Base-by-base conservation (phyloP, 768 basidiomycete genomes). In the Lactifluus rugatus region DNA sequence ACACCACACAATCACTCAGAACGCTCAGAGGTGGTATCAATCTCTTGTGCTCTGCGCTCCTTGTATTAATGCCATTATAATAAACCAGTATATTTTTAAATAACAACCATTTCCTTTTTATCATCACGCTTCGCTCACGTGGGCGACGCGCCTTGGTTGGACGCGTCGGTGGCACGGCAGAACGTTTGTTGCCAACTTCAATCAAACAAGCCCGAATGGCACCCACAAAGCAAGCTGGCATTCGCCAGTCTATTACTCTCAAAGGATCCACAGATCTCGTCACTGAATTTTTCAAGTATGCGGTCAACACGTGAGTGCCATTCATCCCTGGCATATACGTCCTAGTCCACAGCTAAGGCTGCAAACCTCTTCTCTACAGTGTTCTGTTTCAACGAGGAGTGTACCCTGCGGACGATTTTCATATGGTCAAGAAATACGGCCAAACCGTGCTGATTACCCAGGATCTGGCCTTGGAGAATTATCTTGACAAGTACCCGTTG, bases 401-500 rank as follows among this genome's bases (percentile, higher is more conserved):
- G 19, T 99, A 98, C 70, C 96, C 96, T 2, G 85, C 91, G 0
- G 96, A 98, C 71, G 96, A 99, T 74, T 99, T 99, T 70, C 88
- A 92, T 68, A 94, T 96, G 91, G 95, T 99, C 59, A 99, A 98
- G 72, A 99, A 98, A 71, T 99, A 97, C 65, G 95, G 96, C 0
- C 85, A 98, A 68, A 93, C 92, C 0, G 89, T 99, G 52, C 79
- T 98, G 25, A 87, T 97, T 7, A 96, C 94, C 0, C 88, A 93
- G 63, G 95, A 99, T 65, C 83, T 93, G 48, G 87, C 88, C 3
- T 74, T 99, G 48, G 92, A 97, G 69, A 90, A 87, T 68, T 98
- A 99, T 68, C 80, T 98, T n/a, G 84, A 88, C 54, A 82, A 82
- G 88, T 87, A 64, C 28, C 71, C 64, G 14, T 16, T 25, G 31